These are phyloP conservation scores for Aspergillus pseudonomiae DNA, from an alignment of 2,329 filamentous ascomycete species.

Conservation along the genomic window DNA sequence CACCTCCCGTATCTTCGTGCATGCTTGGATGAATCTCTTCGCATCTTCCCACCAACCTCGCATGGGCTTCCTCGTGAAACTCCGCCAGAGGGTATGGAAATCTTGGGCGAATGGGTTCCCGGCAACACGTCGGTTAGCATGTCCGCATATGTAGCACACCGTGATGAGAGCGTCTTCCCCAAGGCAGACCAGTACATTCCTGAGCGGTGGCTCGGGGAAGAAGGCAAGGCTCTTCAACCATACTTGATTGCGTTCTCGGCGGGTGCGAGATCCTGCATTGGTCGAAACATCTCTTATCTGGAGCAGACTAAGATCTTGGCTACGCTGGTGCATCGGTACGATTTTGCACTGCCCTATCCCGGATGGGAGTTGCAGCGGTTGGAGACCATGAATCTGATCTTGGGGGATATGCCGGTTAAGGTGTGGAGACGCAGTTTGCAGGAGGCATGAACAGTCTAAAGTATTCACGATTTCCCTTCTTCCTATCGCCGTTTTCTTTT, in stretches of 20 bases:
- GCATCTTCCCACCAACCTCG: constrained; percentile 49
- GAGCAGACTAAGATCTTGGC: constrained; percentile 57
- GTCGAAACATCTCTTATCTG: constrained; percentile 48
- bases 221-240: constrained; percentile 43
- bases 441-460: constrained; percentile 5
- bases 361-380: constrained; percentile 30
- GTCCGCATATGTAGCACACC: constrained; percentile 42
- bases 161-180: constrained; percentile 42
- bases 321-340: constrained; percentile 33
- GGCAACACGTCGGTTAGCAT: constrained; percentile 50
- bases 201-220: constrained; percentile 47
- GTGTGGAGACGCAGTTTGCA: constrained; percentile 30
- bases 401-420: constrained; percentile 37
- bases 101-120: constrained; percentile 51
- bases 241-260: constrained; percentile 46
- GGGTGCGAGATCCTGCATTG: constrained; percentile 46
- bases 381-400: constrained; percentile 35
- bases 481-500: neutral
- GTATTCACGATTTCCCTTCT: constrained; percentile 10
- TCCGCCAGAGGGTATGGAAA: constrained; percentile 47
- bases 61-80: constrained; percentile 50
- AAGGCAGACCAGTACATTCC: constrained; percentile 44
- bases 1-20: constrained; percentile 57
- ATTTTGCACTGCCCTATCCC: constrained; percentile 31
- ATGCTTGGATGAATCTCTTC: constrained; percentile 55